phyloP scores from a whole-genome alignment of 495 filamentous ascomycete genomes.

The Penicillium macrosclerotiorum region DNA sequence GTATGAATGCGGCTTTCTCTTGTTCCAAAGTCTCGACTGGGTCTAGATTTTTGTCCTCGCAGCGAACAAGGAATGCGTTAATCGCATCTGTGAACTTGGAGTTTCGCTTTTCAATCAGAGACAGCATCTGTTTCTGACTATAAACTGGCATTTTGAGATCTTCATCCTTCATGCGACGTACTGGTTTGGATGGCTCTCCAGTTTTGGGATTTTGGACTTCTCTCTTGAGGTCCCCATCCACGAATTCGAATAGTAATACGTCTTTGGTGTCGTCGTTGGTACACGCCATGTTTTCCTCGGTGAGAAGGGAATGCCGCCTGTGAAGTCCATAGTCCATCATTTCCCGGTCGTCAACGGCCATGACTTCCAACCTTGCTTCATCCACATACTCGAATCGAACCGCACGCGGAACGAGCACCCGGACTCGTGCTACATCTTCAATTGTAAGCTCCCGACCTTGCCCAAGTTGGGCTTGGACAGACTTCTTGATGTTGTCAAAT shows the following conservation, averaged over 20 bases:
- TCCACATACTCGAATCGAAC: constrained; percentile 87
- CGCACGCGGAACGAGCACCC: constrained; percentile 68
- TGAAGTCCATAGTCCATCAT: constrained; percentile 21
- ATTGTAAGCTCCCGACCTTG: constrained; percentile 55
- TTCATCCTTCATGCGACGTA: constrained; percentile 65
- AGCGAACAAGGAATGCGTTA: constrained; percentile 71
- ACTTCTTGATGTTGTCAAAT: constrained; percentile 78
- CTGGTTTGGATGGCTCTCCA: constrained; percentile 65
- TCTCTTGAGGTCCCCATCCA: constrained; percentile 86
- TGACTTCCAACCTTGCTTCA: constrained; percentile 73
- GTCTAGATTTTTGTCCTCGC: constrained; percentile 63
- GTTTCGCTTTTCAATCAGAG: constrained; percentile 88
- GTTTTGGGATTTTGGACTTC: constrained; percentile 69
- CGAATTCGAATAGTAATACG: constrained; percentile 85
- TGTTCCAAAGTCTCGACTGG: constrained; percentile 61
- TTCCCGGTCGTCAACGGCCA: constrained; percentile 62
- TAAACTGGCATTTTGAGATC: constrained; percentile 91
- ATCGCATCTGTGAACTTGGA: constrained; percentile 78
- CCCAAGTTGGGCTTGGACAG: constrained; percentile 81
- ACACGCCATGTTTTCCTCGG: constrained; percentile 24
- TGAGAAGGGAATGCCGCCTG: constrained; percentile 19
- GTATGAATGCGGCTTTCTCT: constrained; percentile 44
- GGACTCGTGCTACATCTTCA: constrained; percentile 80
- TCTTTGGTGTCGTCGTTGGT: constrained; percentile 49
- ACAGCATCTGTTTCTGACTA: constrained; percentile 88